Evolutionary conservation across 2,329 filamentous ascomycete genomes (phyloP).

Genomic region (Colletotrichum agaves): DNA sequence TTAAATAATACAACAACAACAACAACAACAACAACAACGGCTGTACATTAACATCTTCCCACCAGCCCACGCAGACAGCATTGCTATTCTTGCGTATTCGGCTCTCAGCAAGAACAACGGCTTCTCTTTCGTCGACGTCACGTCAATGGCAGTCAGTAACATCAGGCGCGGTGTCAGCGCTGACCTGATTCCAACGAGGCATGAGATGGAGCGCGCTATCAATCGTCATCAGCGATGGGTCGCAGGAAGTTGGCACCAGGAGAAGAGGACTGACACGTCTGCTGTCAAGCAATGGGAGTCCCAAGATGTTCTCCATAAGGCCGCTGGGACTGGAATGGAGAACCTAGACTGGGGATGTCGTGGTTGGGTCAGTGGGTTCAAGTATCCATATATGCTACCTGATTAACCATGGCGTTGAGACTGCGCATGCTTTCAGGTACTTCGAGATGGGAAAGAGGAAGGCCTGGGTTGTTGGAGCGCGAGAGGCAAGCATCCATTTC

Average conservation of each 20-base stretch:
- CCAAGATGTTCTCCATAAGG: constrained; percentile 49
- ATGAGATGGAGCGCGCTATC: constrained; percentile 45
- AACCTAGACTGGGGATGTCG: constrained; percentile 53
- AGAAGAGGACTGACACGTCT: constrained; percentile 36
- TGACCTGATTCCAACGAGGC: constrained; percentile 42
- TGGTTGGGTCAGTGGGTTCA: constrained; percentile 55
- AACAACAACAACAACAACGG: too few relatives aligned
- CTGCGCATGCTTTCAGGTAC: constrained; percentile 51
- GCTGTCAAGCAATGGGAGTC: constrained; percentile 47
- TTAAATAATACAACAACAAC: too few relatives aligned
- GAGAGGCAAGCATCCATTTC: constrained; percentile 46
- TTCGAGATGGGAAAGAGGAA: constrained; percentile 54
- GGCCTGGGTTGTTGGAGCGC: constrained; percentile 51
- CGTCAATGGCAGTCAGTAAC: constrained; percentile 52
- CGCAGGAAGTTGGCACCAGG: constrained; percentile 39
- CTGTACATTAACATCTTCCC: constrained; percentile 55
- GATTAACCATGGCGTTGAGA: constrained; percentile 53
- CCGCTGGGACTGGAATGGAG: constrained; percentile 55
- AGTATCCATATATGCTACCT: constrained; percentile 49
- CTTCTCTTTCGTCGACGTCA: constrained; percentile 49
- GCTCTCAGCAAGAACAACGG: constrained; percentile 45
- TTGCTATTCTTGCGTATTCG: constrained; percentile 48
- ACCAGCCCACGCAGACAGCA: constrained; percentile 49
- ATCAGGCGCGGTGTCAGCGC: constrained; percentile 48
- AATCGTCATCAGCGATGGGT: constrained; percentile 44